Base-by-base conservation (phyloP, 805 yeast species). In the Teunomyces kruisii region DNA sequence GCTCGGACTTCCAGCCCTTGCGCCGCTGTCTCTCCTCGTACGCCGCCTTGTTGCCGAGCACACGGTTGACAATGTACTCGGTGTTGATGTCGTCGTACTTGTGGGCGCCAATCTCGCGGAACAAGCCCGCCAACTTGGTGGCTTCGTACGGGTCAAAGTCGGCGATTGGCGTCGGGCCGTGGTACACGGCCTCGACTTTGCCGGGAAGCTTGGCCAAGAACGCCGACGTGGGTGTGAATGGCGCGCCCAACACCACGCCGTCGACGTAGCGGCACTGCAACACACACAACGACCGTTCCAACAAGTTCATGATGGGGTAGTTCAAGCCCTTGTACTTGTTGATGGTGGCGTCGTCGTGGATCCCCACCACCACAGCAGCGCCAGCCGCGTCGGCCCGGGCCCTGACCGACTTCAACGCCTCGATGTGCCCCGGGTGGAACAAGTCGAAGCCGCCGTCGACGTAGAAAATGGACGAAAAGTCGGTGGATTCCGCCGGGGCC, bases 401-500 rank as follows among this genome's bases (percentile, higher is more conserved):
- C 27, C 72, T 59, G 16, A 85, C 75, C 12, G 70, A 60, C 46
- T 76, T 69, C 49, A 92, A 70, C 8, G 84, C 84, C 53, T 83
- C 85, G 46, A 92, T 88, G 62, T 94, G 97, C 15, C 96, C 97
- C 15, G 96, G 90, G 62, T 89, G 90, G 68, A 94, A 91, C 44
- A 94, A 73, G 64, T 94, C 99, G 68, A 91, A 94, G 1, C 86
- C 86, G 9, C 97, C 98, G 52, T 81, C 86, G 13, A 88, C 75
- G 57, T 86, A 88, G 41, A 70, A 71, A 10, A 75, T 52, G 12
- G 38, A 19, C 12, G 38, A 35, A 19, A 28, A 28, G 27, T 22
- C 32, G 9, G 28, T 29, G 43, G 54, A 56, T n/a, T 45, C 27
- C 6, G 65, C 61, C 4, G 76, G 72, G 32, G 56, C 53, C 2